A percentile compares a stretch with the other conserved stretches of the same genome.
Conservation (phyloP, 768 basidiomycete species). For the Pleurotus citrinopileatus region DNA sequence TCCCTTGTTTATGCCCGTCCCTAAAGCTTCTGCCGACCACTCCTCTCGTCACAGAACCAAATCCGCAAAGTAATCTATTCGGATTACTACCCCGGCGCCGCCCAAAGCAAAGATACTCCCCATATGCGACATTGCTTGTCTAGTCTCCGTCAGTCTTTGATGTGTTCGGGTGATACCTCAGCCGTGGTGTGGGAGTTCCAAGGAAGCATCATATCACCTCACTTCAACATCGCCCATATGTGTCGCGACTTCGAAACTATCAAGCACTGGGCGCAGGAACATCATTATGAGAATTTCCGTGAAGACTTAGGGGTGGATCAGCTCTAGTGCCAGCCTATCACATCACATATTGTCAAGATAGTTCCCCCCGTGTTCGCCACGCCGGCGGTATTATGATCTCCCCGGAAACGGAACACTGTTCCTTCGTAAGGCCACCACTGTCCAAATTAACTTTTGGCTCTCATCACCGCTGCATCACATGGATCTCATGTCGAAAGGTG, state of each 20-base stretch:
- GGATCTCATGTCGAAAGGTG: no score
- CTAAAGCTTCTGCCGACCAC: not conserved
- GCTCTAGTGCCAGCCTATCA: not conserved
- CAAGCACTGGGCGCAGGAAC: not conserved
- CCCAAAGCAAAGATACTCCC: conserved; percentile 11
- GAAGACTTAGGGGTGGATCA: conserved; percentile 15
- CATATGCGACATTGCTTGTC: conserved; percentile 21
- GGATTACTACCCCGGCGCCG: conserved; percentile 17
- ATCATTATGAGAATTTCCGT: conserved; percentile 17
- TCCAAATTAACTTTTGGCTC: no score
- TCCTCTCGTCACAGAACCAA: conserved; percentile 13
- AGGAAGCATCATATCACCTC: not conserved
- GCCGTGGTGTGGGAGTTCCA: conserved; percentile 21
- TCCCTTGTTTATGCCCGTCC: not conserved
- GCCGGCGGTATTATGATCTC: no score
- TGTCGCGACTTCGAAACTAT: not conserved
- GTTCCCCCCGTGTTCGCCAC: no score
- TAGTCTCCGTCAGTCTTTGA: conserved; percentile 16
- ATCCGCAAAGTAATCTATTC: conserved; percentile 16
- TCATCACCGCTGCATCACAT: no score
- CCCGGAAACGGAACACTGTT: no score
- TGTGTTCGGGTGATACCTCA: conserved; percentile 16
- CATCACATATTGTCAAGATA: no score
- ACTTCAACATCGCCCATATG: not conserved
- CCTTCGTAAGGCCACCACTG: no score